These are phyloP conservation scores for Fraxinus latifolia DNA, from an alignment of 305 asterid genomes.

Conservation along the genomic window DNA sequence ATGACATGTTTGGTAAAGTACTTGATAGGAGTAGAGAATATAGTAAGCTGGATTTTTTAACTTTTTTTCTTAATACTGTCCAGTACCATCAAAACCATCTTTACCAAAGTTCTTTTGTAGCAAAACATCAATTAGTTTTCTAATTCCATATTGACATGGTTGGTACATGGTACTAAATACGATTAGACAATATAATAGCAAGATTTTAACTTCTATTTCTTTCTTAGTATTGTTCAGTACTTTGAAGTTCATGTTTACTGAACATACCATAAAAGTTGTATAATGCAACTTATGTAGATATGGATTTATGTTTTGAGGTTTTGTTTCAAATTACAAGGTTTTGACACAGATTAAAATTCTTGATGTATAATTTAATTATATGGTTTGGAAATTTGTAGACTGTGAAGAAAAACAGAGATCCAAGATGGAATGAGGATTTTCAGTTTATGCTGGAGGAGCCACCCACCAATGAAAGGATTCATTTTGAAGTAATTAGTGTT, in stretches of 20 bases:
- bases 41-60: no score
- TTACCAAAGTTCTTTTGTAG: no score
- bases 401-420: slow-evolving; percentile 83
- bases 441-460: slow-evolving; percentile 81
- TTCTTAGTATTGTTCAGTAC: neutral
- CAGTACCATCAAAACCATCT: no score
- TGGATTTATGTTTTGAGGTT: no score
- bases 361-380: neutral
- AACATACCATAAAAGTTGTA: neutral
- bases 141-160: neutral
- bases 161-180: neutral
- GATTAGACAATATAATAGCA: neutral
- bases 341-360: neutral
- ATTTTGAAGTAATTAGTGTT: slow-evolving; percentile 77
- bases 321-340: neutral
- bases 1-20: no score
- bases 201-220: neutral
- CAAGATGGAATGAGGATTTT: slow-evolving; percentile 93
- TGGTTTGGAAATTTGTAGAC: slow-evolving; percentile 28
- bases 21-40: no score
- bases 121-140: neutral
- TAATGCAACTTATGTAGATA: no score
- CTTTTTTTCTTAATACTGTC: neutral
- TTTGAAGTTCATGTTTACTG: neutral
- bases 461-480: slow-evolving; percentile 77